These are phyloP conservation scores for Bertia moriformis DNA, from an alignment of 2,329 filamentous ascomycete genomes.

Conservation along the genomic window DNA sequence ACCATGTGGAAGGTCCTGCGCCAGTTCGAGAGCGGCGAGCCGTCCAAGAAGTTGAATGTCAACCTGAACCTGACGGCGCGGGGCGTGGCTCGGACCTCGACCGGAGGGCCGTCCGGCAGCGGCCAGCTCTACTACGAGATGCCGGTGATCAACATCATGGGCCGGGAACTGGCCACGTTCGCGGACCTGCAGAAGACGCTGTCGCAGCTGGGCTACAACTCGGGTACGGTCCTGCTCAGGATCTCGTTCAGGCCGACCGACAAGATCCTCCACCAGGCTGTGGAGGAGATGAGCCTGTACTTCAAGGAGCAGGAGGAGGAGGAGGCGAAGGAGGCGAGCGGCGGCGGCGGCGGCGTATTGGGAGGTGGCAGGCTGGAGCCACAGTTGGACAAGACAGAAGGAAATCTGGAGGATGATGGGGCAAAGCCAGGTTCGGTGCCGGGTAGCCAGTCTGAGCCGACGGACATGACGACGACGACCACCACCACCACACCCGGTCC, in stretches of 20 bases:
- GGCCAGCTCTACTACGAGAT: conserved; percentile 80
- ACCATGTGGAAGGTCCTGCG: conserved; percentile 81
- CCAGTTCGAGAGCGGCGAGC: conserved; percentile 69
- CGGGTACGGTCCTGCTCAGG: conserved; percentile 65
- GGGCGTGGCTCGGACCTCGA: conserved; percentile 50
- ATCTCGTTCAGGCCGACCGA: conserved; percentile 65
- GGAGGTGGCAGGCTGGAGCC: conserved; percentile 3
- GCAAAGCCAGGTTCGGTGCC: not conserved
- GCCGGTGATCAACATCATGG: conserved; percentile 75
- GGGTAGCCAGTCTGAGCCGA: conserved; percentile 1
- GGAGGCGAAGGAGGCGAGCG: conserved; percentile 7
- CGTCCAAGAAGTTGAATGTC: conserved; percentile 30
- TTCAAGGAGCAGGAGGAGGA: conserved; percentile 39
- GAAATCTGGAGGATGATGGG: conserved; percentile 4
- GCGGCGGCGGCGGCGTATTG: conserved; percentile 4
- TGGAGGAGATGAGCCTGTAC: conserved; percentile 64
- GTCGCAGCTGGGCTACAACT: conserved; percentile 73
- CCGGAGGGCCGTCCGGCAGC: conserved; percentile 35
- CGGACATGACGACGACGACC: conserved; percentile 3
- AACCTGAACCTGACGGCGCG: conserved; percentile 73
- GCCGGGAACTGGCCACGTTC: conserved; percentile 62
- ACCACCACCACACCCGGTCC: too few species aligned
- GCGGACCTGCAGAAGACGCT: conserved; percentile 82
- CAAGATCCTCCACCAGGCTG: conserved; percentile 70
- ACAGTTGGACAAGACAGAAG: conserved; percentile 5